Evolutionary conservation across 2,329 filamentous ascomycete genomes (phyloP), one percentile per base, ranked within the genome.

Genomic region (Penicillium brasilianum): DNA sequence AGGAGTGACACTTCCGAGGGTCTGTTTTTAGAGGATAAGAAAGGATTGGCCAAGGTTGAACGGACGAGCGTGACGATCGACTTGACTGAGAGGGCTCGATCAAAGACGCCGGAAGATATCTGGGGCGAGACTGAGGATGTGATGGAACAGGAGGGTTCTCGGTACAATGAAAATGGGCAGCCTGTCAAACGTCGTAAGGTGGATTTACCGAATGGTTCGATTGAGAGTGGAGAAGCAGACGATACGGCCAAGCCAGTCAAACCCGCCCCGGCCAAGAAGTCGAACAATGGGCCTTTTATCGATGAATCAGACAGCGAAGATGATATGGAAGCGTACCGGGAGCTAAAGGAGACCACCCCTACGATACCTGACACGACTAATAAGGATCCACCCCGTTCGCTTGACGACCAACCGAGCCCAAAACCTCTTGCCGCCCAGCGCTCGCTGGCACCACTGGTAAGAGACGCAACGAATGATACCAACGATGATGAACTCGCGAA

Each of bases 301-400:
- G 77, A 79, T 51, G 77, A 80, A 69, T 82, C 81, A 1, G 86
- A 88, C 57, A 86, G 82, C 43, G 86, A 88, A 55, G 79, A 84
- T 8, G 79, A 78, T 14, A 59, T 75, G 52, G 68, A 71, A 37
- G 64, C 57, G 11, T 76, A 73, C 9, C 61, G 58, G 10, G 71
- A 69, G 9, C 50, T 67, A 20, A 58, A 68, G 8, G 65, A 72
- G 1, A 54, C 44, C 7, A 52, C 46, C 7, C 8, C 55, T 13
- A 14, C 43, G 20, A 39, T 28, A 28, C 20, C 54, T 0, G 57
- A 16, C 7, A 39, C 54, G 37, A 52, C 9, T 20, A 51, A 32
- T 36, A 54, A 32, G 22, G 55, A 55, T 30, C 50, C 59, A 37
- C 22, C 43, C 37, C 55, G 41, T 30, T 55, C 43, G 20, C 48